These are phyloP conservation scores for Penicillium paneum DNA, from an alignment of 2,329 filamentous ascomycete genomes.

Conservation along the genomic window DNA sequence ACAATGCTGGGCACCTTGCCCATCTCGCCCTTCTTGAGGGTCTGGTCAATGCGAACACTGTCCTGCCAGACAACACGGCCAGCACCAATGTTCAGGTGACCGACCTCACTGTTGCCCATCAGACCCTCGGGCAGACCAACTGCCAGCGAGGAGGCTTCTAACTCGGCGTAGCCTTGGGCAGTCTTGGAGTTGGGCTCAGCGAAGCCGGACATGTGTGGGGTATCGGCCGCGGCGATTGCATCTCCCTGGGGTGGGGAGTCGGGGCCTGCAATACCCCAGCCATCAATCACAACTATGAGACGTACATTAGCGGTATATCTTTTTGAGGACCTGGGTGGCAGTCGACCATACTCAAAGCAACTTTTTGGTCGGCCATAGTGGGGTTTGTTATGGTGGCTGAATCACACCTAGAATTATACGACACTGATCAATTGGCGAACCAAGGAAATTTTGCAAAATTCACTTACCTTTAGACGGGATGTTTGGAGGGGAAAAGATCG, in stretches of 20 bases:
- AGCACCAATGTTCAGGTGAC: constrained; percentile 96
- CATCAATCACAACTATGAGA: constrained; percentile 89
- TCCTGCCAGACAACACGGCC: constrained; percentile 98
- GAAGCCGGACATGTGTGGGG: constrained; percentile 92
- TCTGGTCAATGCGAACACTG: constrained; percentile 91
- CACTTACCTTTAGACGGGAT: constrained; percentile 17
- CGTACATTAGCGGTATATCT: constrained; percentile 14
- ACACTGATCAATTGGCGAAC: constrained; percentile 21
- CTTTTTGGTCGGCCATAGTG: constrained; percentile 67
- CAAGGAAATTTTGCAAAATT: not conserved
- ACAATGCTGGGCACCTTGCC: constrained; percentile 73
- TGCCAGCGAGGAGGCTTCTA: constrained; percentile 92
- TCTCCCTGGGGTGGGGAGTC: constrained; percentile 84
- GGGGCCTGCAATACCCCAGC: constrained; percentile 85
- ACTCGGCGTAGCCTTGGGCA: constrained; percentile 79
- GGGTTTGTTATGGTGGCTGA: constrained; percentile 18
- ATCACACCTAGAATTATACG: constrained; percentile 14
- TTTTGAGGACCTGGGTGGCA: constrained; percentile 29
- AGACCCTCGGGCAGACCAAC: constrained; percentile 94
- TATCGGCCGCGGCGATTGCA: constrained; percentile 89
- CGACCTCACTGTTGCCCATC: constrained; percentile 99
- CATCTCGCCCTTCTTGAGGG: constrained; percentile 80
- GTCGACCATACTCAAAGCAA: constrained; percentile 59
- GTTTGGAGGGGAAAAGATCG: constrained; percentile 12
- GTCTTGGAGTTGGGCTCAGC: constrained; percentile 63